Conservation (phyloP, 371 early-diverging fungal species). For the Apophysomyces ossiformis region DNA sequence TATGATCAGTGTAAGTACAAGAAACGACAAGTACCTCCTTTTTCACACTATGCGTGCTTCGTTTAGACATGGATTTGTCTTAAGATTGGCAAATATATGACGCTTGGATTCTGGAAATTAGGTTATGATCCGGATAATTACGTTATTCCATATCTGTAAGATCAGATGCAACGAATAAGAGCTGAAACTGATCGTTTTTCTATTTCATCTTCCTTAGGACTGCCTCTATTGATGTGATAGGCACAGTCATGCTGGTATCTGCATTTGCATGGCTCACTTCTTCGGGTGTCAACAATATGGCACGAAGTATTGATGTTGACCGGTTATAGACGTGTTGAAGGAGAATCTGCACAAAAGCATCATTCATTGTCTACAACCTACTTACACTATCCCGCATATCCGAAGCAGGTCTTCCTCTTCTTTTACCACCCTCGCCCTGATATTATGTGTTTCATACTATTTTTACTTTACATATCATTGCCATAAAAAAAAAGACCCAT, state of each 20-base stretch:
- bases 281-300: constrained; percentile 14
- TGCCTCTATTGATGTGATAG: constrained; percentile 64
- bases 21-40: not conserved
- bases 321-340: not conserved
- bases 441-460: not conserved
- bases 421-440: not conserved
- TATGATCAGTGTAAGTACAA: constrained; percentile 46
- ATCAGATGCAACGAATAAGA: constrained; percentile 23
- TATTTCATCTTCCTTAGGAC: constrained; percentile 37
- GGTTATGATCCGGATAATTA: constrained; percentile 86
- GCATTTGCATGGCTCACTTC: constrained; percentile 48
- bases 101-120: constrained; percentile 65
- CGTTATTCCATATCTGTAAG: constrained; percentile 77
- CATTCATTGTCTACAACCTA: not conserved
- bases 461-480: not conserved
- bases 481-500: not conserved
- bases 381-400: not conserved
- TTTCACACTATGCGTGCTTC: not conserved
- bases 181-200: constrained; percentile 15
- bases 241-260: constrained; percentile 59
- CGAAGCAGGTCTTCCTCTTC: constrained; percentile 5
- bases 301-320: not conserved
- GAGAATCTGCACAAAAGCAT: not conserved
- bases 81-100: constrained; percentile 63
- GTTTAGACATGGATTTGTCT: constrained; percentile 46